Base-by-base conservation (phyloP, 345 rosid genomes). In the Pelargonium nanum region DNA sequence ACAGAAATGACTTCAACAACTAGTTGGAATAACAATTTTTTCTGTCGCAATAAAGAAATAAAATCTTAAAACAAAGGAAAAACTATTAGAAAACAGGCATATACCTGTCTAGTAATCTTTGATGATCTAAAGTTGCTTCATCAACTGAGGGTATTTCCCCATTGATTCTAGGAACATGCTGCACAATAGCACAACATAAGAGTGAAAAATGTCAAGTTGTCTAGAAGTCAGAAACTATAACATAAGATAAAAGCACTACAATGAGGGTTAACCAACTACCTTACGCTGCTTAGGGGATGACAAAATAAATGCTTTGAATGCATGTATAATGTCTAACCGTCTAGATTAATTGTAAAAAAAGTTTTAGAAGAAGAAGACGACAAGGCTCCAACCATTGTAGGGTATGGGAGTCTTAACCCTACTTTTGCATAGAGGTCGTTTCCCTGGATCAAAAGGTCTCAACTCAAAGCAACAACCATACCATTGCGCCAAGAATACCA, bases 111-210 rank as follows among this genome's bases (percentile, higher is more conserved):
- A 77, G 72, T 63, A 85, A 81, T 66, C 89, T 79, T 60, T 78
- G 82, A 68, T 83, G 86, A 71, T 83, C 89, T 63, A 79, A 65
- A 66, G 86, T 79, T 19, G 85, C 84, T 64, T 77, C 84, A 63
- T 83, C 89, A 20, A 79, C 44, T 0, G 89, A 79, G 20, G 89
- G 89, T 65, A 83, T 78, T 65, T 83, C 84, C 58, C 89, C 82
- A 68, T 83, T 84, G 60, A 79, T 83, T 74, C 61, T 77, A 28
- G 86, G 89, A 56, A 81, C 74, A 55, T 80, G 84, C 84, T 80
- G 76, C 62, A 78, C n/a, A 66, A 60, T 13, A 40, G n/a, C n/a
- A n/a, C n/a, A 45, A 64, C 20, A 48, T 12, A 50, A 30, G 13
- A 16, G 51, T 50, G 34, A 26, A 53, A 21, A 17, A 23, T 59